Conservation (phyloP, 2,329 filamentous ascomycete species). For the Ophiostoma sp. region DNA sequence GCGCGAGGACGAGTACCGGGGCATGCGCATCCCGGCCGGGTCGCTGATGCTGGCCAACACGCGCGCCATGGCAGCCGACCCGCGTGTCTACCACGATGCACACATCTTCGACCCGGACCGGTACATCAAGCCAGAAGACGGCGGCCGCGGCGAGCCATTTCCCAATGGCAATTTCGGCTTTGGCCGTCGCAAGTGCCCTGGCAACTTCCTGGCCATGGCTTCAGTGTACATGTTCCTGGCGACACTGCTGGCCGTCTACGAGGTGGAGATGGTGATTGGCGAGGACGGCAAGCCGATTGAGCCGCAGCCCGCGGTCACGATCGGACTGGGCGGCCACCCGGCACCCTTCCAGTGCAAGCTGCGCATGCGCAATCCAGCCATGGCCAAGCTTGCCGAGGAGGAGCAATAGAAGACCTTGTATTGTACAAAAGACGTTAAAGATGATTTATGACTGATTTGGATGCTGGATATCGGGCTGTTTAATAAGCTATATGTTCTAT, state of each 20-base stretch:
- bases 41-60: constrained; percentile 41
- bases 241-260: constrained; percentile 35
- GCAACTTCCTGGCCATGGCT: constrained; percentile 46
- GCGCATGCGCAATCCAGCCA: constrained; percentile 19
- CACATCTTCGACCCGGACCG: constrained; percentile 44
- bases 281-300: constrained; percentile 26
- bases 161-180: constrained; percentile 49
- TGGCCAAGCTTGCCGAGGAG: constrained; percentile 18
- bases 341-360: constrained; percentile 27
- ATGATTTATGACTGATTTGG: background rate
- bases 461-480: no score
- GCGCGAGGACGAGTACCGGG: constrained; percentile 52
- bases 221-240: constrained; percentile 41
- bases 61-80: constrained; percentile 43
- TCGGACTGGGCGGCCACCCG: constrained; percentile 29
- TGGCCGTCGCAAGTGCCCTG: constrained; percentile 47
- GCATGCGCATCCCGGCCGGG: constrained; percentile 53
- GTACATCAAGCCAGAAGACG: constrained; percentile 31
- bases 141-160: constrained; percentile 39
- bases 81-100: constrained; percentile 39
- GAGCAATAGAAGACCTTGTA: background rate
- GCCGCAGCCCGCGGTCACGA: constrained; percentile 26
- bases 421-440: background rate
- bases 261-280: constrained; percentile 27
- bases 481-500: background rate